These are phyloP conservation scores for Phytomonas francai DNA, from an alignment of 208 protist species.

Conservation along the genomic window DNA sequence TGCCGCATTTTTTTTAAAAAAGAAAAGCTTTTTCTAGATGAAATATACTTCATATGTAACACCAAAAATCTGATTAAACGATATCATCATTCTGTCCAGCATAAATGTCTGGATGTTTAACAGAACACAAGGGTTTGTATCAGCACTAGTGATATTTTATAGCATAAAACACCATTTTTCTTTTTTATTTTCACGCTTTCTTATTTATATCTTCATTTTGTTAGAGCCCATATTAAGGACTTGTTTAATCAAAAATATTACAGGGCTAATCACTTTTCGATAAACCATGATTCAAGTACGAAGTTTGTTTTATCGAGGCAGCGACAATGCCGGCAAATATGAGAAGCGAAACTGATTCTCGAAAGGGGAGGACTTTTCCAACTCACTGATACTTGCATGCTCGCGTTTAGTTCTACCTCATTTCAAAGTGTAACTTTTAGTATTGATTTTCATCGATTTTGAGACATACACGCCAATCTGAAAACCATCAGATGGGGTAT, in stretches of 20 bases:
- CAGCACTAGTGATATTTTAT: neutral
- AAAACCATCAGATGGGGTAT: neutral
- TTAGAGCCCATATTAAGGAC: neutral
- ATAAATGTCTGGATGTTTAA: neutral
- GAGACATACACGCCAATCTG: neutral
- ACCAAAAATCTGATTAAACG: neutral
- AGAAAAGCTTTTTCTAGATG: neutral
- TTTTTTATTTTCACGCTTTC: slow-evolving; percentile 2
- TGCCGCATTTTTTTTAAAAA: neutral
- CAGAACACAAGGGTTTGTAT: neutral
- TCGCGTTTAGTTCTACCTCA: neutral
- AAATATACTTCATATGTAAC: neutral
- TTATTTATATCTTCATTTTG: neutral
- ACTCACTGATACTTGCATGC: neutral
- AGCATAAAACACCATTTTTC: slow-evolving; percentile 7
- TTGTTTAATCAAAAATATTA: neutral
- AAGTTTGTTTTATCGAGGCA: neutral
- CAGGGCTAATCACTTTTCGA: neutral
- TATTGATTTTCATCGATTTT: neutral
- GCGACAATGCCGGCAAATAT: neutral
- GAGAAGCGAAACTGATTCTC: neutral
- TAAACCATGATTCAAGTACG: neutral
- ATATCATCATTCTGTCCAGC: neutral
- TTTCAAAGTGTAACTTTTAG: neutral
- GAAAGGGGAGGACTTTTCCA: neutral